These are phyloP conservation scores for Nigrograna mackinnonii DNA, from an alignment of 2,329 filamentous ascomycete species.

Conservation along the genomic window DNA sequence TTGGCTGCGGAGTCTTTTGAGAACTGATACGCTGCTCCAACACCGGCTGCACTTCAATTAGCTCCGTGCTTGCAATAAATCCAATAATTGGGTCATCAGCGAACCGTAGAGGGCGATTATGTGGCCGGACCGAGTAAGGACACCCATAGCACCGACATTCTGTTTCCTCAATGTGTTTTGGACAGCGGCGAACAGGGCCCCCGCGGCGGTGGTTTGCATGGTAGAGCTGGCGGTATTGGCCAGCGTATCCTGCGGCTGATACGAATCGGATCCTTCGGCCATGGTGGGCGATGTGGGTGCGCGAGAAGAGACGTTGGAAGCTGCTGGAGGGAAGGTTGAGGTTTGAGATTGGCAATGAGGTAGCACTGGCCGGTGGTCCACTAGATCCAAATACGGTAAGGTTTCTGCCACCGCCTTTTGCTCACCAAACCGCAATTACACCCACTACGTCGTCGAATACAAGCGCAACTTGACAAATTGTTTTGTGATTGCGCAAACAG, in stretches of 20 bases:
- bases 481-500: too few relatives aligned
- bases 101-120: conserved; percentile 71
- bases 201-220: conserved; percentile 67
- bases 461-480: too few relatives aligned
- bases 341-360: conserved; percentile 21
- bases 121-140: conserved; percentile 78
- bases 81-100: conserved; percentile 20
- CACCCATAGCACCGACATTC: conserved; percentile 79
- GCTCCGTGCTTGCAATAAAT: conserved; percentile 11
- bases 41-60: conserved; percentile 61
- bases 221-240: conserved; percentile 67
- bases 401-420: too few relatives aligned
- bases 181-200: conserved; percentile 74
- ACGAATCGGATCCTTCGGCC: conserved; percentile 47
- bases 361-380: conserved; percentile 11
- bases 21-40: conserved; percentile 79
- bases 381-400: conserved; percentile 4
- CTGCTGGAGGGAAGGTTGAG: conserved; percentile 15
- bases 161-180: conserved; percentile 84
- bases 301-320: conserved; percentile 16
- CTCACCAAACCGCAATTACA: too few relatives aligned
- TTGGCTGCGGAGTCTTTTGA: conserved; percentile 77
- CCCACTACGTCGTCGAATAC: too few relatives aligned
- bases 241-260: conserved; percentile 76
- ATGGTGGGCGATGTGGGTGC: conserved; percentile 30